Conservation (phyloP, 352 stramenopile species). For the Pseudoperonospora humuli region DNA sequence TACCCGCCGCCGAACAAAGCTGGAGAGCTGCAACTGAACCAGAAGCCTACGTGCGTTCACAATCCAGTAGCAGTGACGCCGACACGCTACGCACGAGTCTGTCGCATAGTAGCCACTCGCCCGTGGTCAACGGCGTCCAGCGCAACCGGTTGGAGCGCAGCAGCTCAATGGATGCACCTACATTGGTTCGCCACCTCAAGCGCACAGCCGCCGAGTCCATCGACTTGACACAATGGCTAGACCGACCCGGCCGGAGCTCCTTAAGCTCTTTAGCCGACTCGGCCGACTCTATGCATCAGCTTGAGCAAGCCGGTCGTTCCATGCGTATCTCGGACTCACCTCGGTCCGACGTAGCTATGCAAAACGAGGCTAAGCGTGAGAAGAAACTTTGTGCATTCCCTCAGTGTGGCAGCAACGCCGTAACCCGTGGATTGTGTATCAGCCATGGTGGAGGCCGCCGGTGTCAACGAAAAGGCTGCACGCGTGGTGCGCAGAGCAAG, state of each 20-base stretch:
- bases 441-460: conserved; percentile 70
- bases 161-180: conserved; percentile 48
- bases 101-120: background rate
- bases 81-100: conserved; percentile 13
- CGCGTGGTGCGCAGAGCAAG: conserved; percentile 71
- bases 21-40: conserved; percentile 18
- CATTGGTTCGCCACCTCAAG: conserved; percentile 21
- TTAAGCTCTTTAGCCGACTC: conserved; percentile 53
- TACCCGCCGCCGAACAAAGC: conserved; percentile 6
- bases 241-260: conserved; percentile 22
- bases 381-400: conserved; percentile 77
- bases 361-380: conserved; percentile 34
- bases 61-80: conserved; percentile 15
- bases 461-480: conserved; percentile 79
- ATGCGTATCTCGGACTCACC: conserved; percentile 30
- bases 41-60: conserved; percentile 17
- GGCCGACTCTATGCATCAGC: conserved; percentile 40
- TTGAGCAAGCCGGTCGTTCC: conserved; percentile 33
- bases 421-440: conserved; percentile 76
- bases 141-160: conserved; percentile 46
- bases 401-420: conserved; percentile 64
- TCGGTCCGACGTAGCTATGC: conserved; percentile 4
- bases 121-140: conserved; percentile 10
- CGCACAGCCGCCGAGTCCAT: conserved; percentile 21
- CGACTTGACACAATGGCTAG: conserved; percentile 38